Evolutionary conservation across 176 grass and related monocot genomes (phyloP).

Genomic region (Canna indica): DNA sequence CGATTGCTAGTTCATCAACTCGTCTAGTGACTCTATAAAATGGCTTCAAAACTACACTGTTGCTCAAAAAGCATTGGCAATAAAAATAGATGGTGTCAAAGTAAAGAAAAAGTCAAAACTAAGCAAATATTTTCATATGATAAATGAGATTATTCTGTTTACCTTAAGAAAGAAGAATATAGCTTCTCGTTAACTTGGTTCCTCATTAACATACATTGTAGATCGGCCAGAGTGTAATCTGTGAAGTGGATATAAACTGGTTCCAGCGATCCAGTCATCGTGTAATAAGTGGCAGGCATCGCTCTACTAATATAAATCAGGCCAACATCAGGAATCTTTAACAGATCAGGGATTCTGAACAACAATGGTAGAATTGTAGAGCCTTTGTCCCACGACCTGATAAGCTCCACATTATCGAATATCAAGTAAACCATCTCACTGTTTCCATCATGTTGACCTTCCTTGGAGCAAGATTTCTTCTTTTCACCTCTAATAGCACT

Average conservation of each 20-base stretch:
- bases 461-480: neutral
- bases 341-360: slow-evolving; percentile 51
- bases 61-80: slow-evolving; percentile 19
- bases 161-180: slow-evolving; percentile 77
- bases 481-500: neutral
- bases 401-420: slow-evolving; percentile 70
- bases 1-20: slow-evolving; percentile 57
- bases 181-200: slow-evolving; percentile 49
- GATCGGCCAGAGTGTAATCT: slow-evolving; percentile 72
- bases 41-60: slow-evolving; percentile 60
- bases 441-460: slow-evolving; percentile 4
- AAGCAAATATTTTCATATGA: neutral
- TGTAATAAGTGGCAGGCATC: slow-evolving; percentile 61
- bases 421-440: slow-evolving; percentile 52
- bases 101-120: neutral
- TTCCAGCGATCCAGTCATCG: slow-evolving; percentile 58
- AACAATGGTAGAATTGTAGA: slow-evolving; percentile 38
- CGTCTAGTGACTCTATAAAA: slow-evolving; percentile 57
- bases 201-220: slow-evolving; percentile 54
- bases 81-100: slow-evolving; percentile 4
- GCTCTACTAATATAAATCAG: slow-evolving; percentile 75
- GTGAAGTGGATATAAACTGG: slow-evolving; percentile 63
- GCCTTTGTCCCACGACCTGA: slow-evolving; percentile 66
- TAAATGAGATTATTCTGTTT: slow-evolving; percentile 6
- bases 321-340: slow-evolving; percentile 43